A percentile compares a stretch with the other conserved stretches of the same genome.
These are phyloP conservation scores for Alisma plantagoaquatica DNA, from an alignment of 106 monocot species.

Conservation along the genomic window DNA sequence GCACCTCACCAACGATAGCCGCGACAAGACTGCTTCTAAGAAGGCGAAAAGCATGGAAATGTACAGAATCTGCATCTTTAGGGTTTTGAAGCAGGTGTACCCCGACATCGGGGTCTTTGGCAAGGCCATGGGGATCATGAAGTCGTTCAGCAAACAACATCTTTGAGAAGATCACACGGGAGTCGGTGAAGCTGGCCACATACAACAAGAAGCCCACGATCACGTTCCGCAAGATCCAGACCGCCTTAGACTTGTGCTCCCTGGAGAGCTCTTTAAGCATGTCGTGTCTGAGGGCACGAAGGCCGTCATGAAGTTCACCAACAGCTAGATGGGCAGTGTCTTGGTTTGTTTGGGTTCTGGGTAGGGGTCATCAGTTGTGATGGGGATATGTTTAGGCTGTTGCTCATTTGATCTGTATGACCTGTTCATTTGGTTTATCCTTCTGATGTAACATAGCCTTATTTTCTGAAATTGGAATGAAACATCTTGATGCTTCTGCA, in stretches of 20 bases:
- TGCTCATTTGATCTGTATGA: no score
- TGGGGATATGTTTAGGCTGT: no score
- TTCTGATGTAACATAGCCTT: no score
- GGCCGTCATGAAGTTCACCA: conserved; percentile 13
- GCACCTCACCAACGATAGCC: no score
- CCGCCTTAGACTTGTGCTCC: conserved; percentile 9
- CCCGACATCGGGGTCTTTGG: conserved; percentile 18
- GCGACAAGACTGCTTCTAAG: no score
- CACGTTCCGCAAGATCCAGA: conserved; percentile 11
- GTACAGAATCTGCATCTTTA: conserved; percentile 14
- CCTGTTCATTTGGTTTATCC: no score
- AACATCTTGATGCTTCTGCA: no score
- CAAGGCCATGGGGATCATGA: conserved; percentile 31
- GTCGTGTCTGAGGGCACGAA: conserved; percentile 15
- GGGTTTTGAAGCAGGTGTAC: conserved; percentile 1
- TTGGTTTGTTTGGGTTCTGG: no score
- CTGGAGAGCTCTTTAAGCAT: conserved; percentile 44
- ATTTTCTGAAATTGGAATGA: no score
- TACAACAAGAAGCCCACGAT: conserved; percentile 18
- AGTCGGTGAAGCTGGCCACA: conserved; percentile 11
- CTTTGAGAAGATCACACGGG: conserved; percentile 19
- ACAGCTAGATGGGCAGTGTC: no score
- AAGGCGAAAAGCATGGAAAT: no score
- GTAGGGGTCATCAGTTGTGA: no score
- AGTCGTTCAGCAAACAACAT: conserved; percentile 15